Percentiles rank a stretch among this genome's conserved stretches.
Conservation (phyloP, 768 basidiomycete genomes). For the Atractiella rhizophila region DNA sequence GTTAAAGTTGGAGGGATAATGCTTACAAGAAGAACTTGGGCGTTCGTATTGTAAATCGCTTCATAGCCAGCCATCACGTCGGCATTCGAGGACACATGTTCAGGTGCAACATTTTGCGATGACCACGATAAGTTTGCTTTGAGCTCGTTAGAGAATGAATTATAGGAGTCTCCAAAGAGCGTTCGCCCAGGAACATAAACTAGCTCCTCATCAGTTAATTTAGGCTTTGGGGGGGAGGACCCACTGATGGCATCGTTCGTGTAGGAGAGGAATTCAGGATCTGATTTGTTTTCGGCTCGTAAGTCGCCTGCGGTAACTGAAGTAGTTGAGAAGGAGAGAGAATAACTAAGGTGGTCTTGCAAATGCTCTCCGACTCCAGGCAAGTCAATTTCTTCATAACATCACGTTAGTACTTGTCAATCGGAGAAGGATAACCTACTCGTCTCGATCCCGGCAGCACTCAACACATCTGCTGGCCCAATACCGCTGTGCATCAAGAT, state of each 20-base stretch:
- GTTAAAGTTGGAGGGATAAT: too few relatives aligned
- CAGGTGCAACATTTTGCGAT: too few relatives aligned
- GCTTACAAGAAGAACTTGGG: slow-evolving; percentile 12
- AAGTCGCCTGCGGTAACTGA: slow-evolving; percentile 10
- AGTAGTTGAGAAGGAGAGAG: slow-evolving; percentile 10
- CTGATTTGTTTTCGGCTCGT: slow-evolving; percentile 5
- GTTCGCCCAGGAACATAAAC: too few relatives aligned
- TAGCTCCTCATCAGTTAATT: too few relatives aligned
- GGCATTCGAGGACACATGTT: too few relatives aligned
- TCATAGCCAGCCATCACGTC: too few relatives aligned
- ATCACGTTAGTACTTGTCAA: too few relatives aligned
- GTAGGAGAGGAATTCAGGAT: slow-evolving; percentile 24
- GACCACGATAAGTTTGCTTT: too few relatives aligned
- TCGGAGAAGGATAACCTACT: too few relatives aligned
- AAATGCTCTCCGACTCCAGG: slow-evolving; percentile 27
- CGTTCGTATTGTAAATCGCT: slow-evolving; percentile 13
- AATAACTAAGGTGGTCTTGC: slow-evolving; percentile 22
- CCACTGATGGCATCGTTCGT: slow-evolving; percentile 40
- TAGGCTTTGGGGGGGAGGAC: too few relatives aligned
- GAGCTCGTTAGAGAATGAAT: too few relatives aligned
- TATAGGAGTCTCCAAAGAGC: too few relatives aligned
- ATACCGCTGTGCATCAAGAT: slow-evolving; percentile 21
- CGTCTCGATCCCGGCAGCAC: slow-evolving; percentile 18
- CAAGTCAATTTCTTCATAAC: slow-evolving; percentile 23
- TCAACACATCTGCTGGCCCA: slow-evolving; percentile 22